Conservation (phyloP, 495 filamentous ascomycete genomes). For the Daldinia grandis region DNA sequence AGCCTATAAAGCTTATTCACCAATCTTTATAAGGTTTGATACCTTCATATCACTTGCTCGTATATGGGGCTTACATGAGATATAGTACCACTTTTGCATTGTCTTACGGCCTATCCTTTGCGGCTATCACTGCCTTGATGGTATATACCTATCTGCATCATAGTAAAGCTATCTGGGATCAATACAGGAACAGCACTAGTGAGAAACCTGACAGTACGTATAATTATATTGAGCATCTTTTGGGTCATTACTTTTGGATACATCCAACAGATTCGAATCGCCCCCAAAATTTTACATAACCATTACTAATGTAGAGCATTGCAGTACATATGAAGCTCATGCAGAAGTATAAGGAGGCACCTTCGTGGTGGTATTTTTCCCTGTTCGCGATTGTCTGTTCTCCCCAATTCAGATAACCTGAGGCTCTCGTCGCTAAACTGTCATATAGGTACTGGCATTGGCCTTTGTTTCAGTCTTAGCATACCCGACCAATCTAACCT, state of each 20-base stretch:
- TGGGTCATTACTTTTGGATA: background rate
- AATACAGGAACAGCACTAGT: conserved; percentile 66
- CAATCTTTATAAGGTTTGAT: conserved; percentile 64
- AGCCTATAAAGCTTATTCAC: conserved; percentile 68
- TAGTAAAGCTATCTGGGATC: conserved; percentile 67
- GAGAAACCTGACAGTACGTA: conserved; percentile 61
- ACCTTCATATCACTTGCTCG: background rate
- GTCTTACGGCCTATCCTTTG: conserved; percentile 75
- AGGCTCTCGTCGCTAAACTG: conserved; percentile 34
- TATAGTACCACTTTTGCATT: conserved; percentile 66
- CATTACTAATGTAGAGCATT: conserved; percentile 28
- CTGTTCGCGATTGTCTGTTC: conserved; percentile 56
- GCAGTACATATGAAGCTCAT: conserved; percentile 66
- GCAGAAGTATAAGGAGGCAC: conserved; percentile 66
- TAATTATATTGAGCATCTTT: background rate
- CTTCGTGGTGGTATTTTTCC: conserved; percentile 64
- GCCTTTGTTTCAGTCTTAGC: conserved; percentile 70
- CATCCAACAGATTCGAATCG: background rate
- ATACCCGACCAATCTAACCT: conserved; percentile 71
- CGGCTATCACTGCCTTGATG: conserved; percentile 71
- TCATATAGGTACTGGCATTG: conserved; percentile 63
- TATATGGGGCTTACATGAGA: conserved; percentile 26
- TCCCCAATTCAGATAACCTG: background rate
- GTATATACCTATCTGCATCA: conserved; percentile 72
- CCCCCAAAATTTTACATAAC: background rate